These are phyloP conservation scores for Coelastrella sp. DNA, from an alignment of 139 green algal genomes.

Conservation along the genomic window DNA sequence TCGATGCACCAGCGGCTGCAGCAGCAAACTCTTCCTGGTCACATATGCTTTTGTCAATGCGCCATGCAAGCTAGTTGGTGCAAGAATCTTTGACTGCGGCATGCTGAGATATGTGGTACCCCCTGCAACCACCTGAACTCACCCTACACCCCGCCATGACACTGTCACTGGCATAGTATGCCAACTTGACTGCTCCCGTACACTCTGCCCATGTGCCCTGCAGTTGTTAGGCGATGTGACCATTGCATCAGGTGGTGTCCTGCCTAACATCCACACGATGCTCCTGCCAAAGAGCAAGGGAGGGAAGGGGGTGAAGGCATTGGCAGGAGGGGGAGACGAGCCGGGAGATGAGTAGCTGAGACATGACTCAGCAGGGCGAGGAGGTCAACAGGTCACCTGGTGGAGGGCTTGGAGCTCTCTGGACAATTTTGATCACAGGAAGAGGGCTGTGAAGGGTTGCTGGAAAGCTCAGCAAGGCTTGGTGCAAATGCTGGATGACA, in stretches of 20 bases:
- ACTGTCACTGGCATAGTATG: too few species aligned
- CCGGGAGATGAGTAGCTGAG: background rate
- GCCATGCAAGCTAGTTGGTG: too few species aligned
- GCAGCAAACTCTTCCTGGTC: too few species aligned
- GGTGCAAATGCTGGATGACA: too few species aligned
- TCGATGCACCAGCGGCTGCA: too few species aligned
- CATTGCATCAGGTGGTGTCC: conserved; percentile 18
- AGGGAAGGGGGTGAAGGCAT: background rate
- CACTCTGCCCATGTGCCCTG: background rate
- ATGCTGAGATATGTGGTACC: background rate
- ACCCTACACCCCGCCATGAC: background rate
- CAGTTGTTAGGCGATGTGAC: conserved; percentile 33
- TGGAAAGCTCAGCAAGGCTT: too few species aligned
- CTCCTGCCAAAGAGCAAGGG: conserved; percentile 21
- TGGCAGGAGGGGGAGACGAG: background rate
- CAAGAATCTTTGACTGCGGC: too few species aligned
- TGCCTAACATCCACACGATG: conserved; percentile 30
- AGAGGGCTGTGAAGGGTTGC: too few species aligned
- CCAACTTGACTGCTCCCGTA: background rate
- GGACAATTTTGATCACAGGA: too few species aligned
- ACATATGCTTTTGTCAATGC: too few species aligned
- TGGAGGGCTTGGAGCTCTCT: background rate
- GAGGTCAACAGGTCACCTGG: background rate
- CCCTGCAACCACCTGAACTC: background rate
- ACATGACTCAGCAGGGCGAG: background rate